phyloP scores from a whole-genome alignment of 2,329 filamentous ascomycete species.

The Dryadomyces quercivorus region DNA sequence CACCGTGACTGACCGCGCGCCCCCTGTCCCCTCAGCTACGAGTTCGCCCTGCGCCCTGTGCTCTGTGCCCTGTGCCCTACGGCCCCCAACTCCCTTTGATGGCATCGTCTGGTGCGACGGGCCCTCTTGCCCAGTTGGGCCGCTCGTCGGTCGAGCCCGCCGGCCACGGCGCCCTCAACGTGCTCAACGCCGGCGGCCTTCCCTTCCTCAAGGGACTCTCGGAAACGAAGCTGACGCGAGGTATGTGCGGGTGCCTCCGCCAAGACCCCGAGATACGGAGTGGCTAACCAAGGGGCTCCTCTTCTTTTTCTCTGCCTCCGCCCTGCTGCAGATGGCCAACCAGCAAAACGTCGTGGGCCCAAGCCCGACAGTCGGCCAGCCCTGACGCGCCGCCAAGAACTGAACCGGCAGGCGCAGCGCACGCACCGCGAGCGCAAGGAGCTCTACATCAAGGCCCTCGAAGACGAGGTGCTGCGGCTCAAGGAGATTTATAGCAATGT shows the following conservation, averaged over 20 bases:
- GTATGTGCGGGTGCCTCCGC: neutral
- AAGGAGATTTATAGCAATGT: conserved; percentile 73
- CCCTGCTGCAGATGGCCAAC: conserved; percentile 55
- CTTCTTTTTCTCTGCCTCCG: neutral
- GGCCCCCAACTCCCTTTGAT: neutral
- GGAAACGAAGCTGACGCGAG: neutral
- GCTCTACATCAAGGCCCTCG: conserved; percentile 85
- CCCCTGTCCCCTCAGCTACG: neutral
- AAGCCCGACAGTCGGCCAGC: conserved; percentile 96
- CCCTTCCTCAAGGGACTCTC: neutral
- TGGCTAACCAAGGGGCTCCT: neutral
- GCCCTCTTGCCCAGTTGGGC: too few relatives aligned
- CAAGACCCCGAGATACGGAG: too few relatives aligned
- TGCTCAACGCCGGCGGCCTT: neutral
- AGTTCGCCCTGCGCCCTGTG: too few relatives aligned
- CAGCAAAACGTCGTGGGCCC: conserved; percentile 79
- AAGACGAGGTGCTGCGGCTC: conserved; percentile 79
- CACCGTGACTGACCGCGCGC: too few relatives aligned
- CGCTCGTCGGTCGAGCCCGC: neutral
- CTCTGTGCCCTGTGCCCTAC: too few relatives aligned
- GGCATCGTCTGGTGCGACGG: neutral
- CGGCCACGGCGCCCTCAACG: neutral
- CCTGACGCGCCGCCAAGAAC: conserved; percentile 78
- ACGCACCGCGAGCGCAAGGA: conserved; percentile 96
- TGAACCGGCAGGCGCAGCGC: conserved; percentile 87